Percentiles rank a stretch among this genome's conserved stretches.
phyloP scores from a whole-genome alignment of 352 stramenopile genomes.

The Pythium phragmiticola region DNA sequence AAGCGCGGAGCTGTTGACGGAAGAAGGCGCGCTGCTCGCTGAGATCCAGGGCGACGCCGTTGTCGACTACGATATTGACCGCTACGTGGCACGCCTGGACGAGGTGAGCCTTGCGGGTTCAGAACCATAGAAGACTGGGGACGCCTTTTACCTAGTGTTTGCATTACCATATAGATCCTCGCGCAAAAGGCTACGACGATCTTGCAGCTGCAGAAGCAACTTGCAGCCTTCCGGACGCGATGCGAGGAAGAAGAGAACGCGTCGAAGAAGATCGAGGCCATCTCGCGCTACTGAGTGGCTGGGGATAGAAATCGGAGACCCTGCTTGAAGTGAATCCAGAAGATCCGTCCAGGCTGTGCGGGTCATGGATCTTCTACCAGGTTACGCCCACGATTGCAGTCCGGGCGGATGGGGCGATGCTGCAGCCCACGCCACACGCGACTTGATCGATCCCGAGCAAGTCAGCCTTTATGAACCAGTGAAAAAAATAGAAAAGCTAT shows the following conservation, averaged over 20 bases:
- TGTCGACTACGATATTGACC: slow-evolving; percentile 94
- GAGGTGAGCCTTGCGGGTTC: slow-evolving; percentile 37
- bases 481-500: slow-evolving; percentile 5
- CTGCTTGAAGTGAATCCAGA: not conserved
- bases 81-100: slow-evolving; percentile 90
- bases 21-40: slow-evolving; percentile 91
- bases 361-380: too few relatives aligned
- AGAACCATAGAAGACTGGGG: not conserved
- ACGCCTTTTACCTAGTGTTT: not conserved
- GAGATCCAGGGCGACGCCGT: slow-evolving; percentile 86
- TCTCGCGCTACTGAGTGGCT: slow-evolving; percentile 23
- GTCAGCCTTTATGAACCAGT: not conserved
- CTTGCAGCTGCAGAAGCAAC: slow-evolving; percentile 72
- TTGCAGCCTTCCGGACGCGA: slow-evolving; percentile 75
- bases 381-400: not conserved
- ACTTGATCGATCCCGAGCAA: not conserved
- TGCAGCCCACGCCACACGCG: not conserved
- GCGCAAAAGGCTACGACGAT: slow-evolving; percentile 92
- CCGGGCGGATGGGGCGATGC: not conserved
- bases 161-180: slow-evolving; percentile 70
- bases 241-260: slow-evolving; percentile 84
- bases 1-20: slow-evolving; percentile 95
- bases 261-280: slow-evolving; percentile 41
- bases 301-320: not conserved
- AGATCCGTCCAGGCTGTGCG: too few relatives aligned